Conservation (phyloP, 306 rosid species). For the Vigna hirtella region DNA sequence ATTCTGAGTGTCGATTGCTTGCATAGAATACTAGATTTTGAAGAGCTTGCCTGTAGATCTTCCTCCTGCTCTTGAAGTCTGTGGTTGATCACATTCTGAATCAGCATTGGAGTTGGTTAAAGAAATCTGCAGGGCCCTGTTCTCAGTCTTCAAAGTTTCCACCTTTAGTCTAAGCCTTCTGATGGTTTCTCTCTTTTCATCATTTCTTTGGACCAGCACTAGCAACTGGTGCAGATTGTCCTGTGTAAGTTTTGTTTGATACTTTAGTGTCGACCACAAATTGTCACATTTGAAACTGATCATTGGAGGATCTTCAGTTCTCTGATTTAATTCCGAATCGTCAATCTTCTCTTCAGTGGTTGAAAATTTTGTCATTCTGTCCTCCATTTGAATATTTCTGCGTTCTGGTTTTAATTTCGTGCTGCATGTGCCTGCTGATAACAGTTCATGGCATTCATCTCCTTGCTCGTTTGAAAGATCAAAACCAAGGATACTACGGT, state of each 20-base stretch:
- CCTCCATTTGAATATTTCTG: slow-evolving; percentile 43
- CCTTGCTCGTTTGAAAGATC: slow-evolving; percentile 38
- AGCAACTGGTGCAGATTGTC: slow-evolving; percentile 55
- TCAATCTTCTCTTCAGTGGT: slow-evolving; percentile 37
- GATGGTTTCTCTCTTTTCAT: slow-evolving; percentile 66
- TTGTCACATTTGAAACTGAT: slow-evolving; percentile 38
- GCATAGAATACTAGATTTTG: slow-evolving; percentile 31
- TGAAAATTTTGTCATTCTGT: slow-evolving; percentile 16
- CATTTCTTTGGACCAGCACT: slow-evolving; percentile 61
- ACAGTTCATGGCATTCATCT: slow-evolving; percentile 36
- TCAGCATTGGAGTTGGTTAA: slow-evolving; percentile 48
- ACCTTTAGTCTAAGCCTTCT: slow-evolving; percentile 54
- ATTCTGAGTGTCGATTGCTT: slow-evolving; percentile 7
- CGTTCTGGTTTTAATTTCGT: slow-evolving; percentile 24
- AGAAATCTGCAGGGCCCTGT: slow-evolving; percentile 52
- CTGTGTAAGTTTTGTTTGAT: slow-evolving; percentile 54
- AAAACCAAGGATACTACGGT: slow-evolving; percentile 13
- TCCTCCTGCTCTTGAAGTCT: slow-evolving; percentile 43
- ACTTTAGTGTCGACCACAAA: slow-evolving; percentile 38
- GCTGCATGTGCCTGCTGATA: slow-evolving; percentile 38
- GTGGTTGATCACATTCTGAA: slow-evolving; percentile 46
- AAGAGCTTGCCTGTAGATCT: slow-evolving; percentile 43
- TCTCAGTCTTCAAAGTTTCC: slow-evolving; percentile 55
- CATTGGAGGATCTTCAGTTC: slow-evolving; percentile 42
- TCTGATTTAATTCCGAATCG: slow-evolving; percentile 33